Evolutionary conservation across 2,329 filamentous ascomycete species (phyloP).

Genomic region (Tolypocladium tundrense): DNA sequence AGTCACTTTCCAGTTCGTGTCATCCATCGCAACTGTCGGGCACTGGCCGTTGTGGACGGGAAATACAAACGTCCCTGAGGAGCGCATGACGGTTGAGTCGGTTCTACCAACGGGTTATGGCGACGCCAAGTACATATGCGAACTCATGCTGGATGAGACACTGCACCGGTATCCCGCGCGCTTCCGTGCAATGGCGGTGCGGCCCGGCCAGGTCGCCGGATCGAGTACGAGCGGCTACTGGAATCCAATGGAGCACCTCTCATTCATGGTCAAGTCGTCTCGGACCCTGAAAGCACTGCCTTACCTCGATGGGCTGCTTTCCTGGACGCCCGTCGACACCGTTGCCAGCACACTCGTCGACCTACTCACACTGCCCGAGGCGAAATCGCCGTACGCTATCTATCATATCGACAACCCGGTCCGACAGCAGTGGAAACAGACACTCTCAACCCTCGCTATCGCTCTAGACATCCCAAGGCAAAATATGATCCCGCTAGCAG

Average conservation of each 20-base stretch:
- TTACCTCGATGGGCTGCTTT: slow-evolving; percentile 25
- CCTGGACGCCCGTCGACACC: slow-evolving; percentile 35
- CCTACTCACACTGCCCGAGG: background rate
- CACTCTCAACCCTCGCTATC: slow-evolving; percentile 1
- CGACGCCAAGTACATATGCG: slow-evolving; percentile 41
- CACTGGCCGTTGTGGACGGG: slow-evolving; percentile 13
- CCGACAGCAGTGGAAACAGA: slow-evolving; percentile 7
- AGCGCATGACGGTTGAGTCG: slow-evolving; percentile 23
- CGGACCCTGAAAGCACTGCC: slow-evolving; percentile 33
- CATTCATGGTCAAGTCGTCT: slow-evolving; percentile 37
- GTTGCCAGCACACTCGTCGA: slow-evolving; percentile 6
- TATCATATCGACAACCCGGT: slow-evolving; percentile 14
- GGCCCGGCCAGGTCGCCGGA: slow-evolving; percentile 43
- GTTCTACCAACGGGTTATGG: slow-evolving; percentile 36
- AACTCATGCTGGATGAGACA: slow-evolving; percentile 37
- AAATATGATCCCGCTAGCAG: background rate
- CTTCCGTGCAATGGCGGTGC: slow-evolving; percentile 33
- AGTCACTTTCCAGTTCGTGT: slow-evolving; percentile 28
- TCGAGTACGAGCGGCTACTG: slow-evolving; percentile 38
- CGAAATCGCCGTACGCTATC: slow-evolving; percentile 1
- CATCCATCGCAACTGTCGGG: slow-evolving; percentile 28
- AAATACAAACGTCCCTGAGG: slow-evolving; percentile 29
- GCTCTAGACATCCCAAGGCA: background rate
- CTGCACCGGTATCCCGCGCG: slow-evolving; percentile 27
- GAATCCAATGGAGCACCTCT: slow-evolving; percentile 42